Percentiles rank a stretch among this genome's conserved stretches.
phyloP scores from a whole-genome alignment of 2,329 filamentous ascomycete species.

The Colletotrichum tropicicola region DNA sequence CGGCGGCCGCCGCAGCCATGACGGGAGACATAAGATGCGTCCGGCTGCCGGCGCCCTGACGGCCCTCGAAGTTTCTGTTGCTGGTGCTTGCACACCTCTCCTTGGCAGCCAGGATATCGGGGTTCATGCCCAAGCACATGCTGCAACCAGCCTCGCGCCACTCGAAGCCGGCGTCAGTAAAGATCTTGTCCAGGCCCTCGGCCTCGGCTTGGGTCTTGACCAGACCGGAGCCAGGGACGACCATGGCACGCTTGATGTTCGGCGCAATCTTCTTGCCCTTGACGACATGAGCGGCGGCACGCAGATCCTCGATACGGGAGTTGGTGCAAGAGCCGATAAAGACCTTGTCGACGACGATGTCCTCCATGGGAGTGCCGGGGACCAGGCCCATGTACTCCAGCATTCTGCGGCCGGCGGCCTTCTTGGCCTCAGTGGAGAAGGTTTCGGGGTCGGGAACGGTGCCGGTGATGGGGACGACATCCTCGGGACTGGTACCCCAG shows the following conservation, averaged over 20 bases:
- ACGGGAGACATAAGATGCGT: constrained; percentile 97
- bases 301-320: constrained; percentile 93
- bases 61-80: constrained; percentile 97
- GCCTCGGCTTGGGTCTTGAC: constrained; percentile 92
- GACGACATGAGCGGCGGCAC: constrained; percentile 85
- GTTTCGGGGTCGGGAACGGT: constrained; percentile 90
- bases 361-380: constrained; percentile 87
- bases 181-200: constrained; percentile 94
- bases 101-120: constrained; percentile 90
- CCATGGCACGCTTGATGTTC: constrained; percentile 94
- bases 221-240: constrained; percentile 94
- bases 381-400: constrained; percentile 96
- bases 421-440: constrained; percentile 82
- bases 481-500: constrained; percentile 97
- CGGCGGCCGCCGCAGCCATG: constrained; percentile 92
- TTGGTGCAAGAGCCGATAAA: constrained; percentile 99
- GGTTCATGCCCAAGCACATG: constrained; percentile 99
- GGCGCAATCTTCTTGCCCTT: constrained; percentile 86
- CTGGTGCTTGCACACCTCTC: constrained; percentile 96
- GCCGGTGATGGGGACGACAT: constrained; percentile 93
- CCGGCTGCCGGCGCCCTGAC: constrained; percentile 89
- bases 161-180: constrained; percentile 91
- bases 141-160: constrained; percentile 99
- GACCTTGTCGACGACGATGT: constrained; percentile 93
- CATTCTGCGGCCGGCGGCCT: constrained; percentile 80